Evolutionary conservation across 805 yeast species (phyloP), one percentile per base, ranked within the genome.

Genomic region (Saccharomyces jurei): DNA sequence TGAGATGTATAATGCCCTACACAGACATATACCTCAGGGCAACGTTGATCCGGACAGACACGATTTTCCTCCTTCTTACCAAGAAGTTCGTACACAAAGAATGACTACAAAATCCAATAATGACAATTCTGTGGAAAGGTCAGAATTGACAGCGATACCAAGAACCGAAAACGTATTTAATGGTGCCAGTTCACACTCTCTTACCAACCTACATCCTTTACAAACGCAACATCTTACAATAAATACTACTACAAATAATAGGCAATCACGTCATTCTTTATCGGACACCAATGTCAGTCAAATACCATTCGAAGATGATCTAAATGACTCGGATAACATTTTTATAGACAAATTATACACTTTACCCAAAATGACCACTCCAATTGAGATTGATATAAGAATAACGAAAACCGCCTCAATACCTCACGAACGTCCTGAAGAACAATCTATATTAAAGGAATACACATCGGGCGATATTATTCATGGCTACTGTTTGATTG

Each of bases 381-480:
- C 82, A 0, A 61, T 78, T 3, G 77, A 76, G 11, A 72, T 81
- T 30, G 77, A 75, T 54, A 77, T 82, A 14, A 74, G 66, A 55
- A 78, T 82, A 8, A 79, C 85, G 0, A 82, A 81, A 58, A 68
- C 71, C 25, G 77, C 78, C 1, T 80, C 84, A 0, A 65, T 63
- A 36, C 81, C 83, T 0, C 66, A 76, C 53, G 63, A 61, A 22
- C 78, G 73, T 48, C 66, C 74, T 13, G 80, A 78, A 57, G 79
- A 81, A 5, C 72, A 80, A 54, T 70, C 71, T 64, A 76, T 68
- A 41, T 62, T 79, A 28, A 74, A 75, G 54, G 87, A 83, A 64
- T 86, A 79, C 63, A 80, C 80, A 21, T 83, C 84, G 11, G 89
- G 89, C n/a, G 90, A 85, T 63, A 74, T 74, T 22, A 73, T 86